Evolutionary conservation across 129 eudicot genomes (phyloP).

Genomic region (Scalesia atractyloides): DNA sequence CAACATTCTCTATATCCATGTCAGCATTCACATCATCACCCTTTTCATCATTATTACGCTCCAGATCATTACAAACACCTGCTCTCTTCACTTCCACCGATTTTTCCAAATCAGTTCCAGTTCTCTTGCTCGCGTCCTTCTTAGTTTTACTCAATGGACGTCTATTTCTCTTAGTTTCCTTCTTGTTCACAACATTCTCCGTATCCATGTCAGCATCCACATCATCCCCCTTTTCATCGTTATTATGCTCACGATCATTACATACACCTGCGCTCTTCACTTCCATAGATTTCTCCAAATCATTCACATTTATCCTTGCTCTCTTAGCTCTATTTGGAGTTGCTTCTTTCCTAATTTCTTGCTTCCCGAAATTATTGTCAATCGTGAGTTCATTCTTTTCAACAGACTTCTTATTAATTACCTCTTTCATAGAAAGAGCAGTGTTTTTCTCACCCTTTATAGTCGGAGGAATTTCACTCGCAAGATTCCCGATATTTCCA

Average conservation of each 20-base stretch:
- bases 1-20: slow-evolving; percentile 14
- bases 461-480: slow-evolving; percentile 22
- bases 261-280: slow-evolving; percentile 15
- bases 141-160: slow-evolving; percentile 16
- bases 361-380: slow-evolving; percentile 28
- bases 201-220: background rate
- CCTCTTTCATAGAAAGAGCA: slow-evolving; percentile 24
- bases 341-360: slow-evolving; percentile 30
- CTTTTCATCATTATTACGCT: slow-evolving; percentile 7
- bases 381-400: slow-evolving; percentile 29
- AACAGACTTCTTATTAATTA: slow-evolving; percentile 24
- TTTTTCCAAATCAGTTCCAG: slow-evolving; percentile 12
- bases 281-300: slow-evolving; percentile 20
- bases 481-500: slow-evolving; percentile 20
- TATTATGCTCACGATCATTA: slow-evolving; percentile 19
- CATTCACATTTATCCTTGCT: slow-evolving; percentile 28
- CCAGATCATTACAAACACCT: slow-evolving; percentile 12
- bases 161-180: slow-evolving; percentile 12
- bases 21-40: background rate
- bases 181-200: slow-evolving; percentile 16
- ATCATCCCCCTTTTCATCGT: slow-evolving; percentile 4
- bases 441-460: slow-evolving; percentile 33
- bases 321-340: slow-evolving; percentile 18
- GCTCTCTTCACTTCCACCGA: slow-evolving; percentile 11
- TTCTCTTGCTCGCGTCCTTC: slow-evolving; percentile 18